These are phyloP conservation scores for Asterophora parasitica DNA, from an alignment of 768 basidiomycete species.

Conservation along the genomic window DNA sequence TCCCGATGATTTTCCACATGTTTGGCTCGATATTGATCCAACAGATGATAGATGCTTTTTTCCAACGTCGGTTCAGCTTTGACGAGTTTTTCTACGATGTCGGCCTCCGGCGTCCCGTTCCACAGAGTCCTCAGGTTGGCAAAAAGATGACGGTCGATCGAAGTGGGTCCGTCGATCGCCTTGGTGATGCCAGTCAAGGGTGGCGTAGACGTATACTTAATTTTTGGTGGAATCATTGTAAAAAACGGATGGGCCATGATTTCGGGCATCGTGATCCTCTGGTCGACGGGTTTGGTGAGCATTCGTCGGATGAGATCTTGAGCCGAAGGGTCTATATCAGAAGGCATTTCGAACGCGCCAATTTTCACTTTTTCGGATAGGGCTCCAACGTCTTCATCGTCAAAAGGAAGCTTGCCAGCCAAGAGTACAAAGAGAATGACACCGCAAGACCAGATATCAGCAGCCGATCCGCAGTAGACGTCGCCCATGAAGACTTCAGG, in stretches of 20 bases:
- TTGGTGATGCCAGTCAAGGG: conserved; percentile 63
- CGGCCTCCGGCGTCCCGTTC: conserved; percentile 72
- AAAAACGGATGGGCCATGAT: conserved; percentile 82
- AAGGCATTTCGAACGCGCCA: conserved; percentile 72
- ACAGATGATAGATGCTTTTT: conserved; percentile 90
- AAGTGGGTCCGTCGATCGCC: conserved; percentile 55
- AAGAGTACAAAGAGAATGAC: conserved; percentile 90
- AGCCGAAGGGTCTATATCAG: conserved; percentile 61
- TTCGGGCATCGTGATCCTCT: conserved; percentile 78
- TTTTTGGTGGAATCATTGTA: conserved; percentile 46
- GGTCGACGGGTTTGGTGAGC: conserved; percentile 69
- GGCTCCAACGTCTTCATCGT: conserved; percentile 75
- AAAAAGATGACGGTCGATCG: conserved; percentile 87
- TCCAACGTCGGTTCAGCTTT: conserved; percentile 80
- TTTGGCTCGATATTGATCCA: conserved; percentile 78
- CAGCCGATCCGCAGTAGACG: conserved; percentile 79
- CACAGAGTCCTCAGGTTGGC: conserved; percentile 90
- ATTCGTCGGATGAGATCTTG: conserved; percentile 76
- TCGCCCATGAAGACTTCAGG: conserved; percentile 86
- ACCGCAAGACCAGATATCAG: conserved; percentile 97
- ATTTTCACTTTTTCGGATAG: conserved; percentile 79
- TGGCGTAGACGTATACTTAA: conserved; percentile 41
- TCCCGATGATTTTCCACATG: conserved; percentile 73
- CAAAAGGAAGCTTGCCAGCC: conserved; percentile 85
- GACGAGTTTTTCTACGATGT: conserved; percentile 64